Evolutionary conservation across 2,329 filamentous ascomycete genomes (phyloP).

Genomic region (Scorias spongiosa): DNA sequence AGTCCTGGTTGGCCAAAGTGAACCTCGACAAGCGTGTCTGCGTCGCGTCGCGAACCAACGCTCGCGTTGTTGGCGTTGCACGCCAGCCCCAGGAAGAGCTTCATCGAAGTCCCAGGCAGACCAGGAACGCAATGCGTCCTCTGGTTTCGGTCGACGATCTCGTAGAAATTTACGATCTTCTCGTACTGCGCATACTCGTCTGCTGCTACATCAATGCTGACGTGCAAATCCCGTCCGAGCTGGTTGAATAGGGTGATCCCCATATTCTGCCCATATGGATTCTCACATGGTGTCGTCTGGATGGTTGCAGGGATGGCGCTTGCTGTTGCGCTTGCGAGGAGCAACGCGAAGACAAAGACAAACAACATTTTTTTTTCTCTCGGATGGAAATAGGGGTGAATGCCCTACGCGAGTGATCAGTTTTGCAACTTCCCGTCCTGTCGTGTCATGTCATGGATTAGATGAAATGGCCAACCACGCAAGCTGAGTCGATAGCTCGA

Average conservation of each 20-base stretch:
- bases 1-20: not conserved
- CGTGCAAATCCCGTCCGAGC: not conserved
- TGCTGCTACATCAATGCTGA: not conserved
- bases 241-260: not conserved
- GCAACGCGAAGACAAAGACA: no score
- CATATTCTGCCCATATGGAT: not conserved
- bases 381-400: no score
- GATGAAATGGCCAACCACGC: no score
- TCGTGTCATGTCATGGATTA: no score
- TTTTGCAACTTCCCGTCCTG: no score
- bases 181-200: no score
- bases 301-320: no score
- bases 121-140: not conserved
- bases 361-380: no score
- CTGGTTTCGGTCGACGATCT: not conserved
- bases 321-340: no score
- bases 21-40: not conserved
- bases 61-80: not conserved
- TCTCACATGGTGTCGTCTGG: not conserved
- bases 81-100: not conserved
- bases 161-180: not conserved
- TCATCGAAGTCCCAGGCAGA: not conserved
- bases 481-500: no score
- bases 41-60: not conserved
- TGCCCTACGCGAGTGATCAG: no score